These are phyloP conservation scores for Fusarium ramigenum DNA, from an alignment of 2,329 filamentous ascomycete species.

Conservation along the genomic window DNA sequence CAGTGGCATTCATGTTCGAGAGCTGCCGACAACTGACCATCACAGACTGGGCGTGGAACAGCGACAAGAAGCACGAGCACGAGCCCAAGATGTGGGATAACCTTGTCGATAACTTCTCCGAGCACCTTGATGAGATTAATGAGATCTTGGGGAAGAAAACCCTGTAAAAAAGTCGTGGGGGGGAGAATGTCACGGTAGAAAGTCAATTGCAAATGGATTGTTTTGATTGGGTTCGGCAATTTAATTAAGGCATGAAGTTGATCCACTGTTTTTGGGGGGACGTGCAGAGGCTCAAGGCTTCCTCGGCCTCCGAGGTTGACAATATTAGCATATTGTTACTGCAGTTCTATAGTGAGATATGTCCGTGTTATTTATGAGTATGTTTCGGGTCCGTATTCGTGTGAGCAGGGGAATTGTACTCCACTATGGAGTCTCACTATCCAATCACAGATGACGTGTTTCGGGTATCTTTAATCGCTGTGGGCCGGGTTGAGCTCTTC, in stretches of 20 bases:
- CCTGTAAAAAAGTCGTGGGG: not conserved
- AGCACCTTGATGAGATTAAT: constrained; percentile 33
- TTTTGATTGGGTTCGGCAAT: not conserved
- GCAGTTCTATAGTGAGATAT: accelerated
- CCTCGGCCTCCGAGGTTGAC: not conserved
- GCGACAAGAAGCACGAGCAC: constrained; percentile 40
- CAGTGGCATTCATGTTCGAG: constrained; percentile 41
- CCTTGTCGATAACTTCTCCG: constrained; percentile 38
- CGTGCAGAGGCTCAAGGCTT: not conserved
- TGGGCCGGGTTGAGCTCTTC: constrained; percentile 31
- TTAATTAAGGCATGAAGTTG: not conserved
- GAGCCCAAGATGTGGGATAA: constrained; percentile 43
- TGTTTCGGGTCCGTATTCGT: constrained; percentile 22
- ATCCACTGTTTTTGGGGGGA: not conserved
- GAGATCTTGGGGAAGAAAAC: constrained; percentile 19
- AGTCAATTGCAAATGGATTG: not conserved
- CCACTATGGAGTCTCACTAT: accelerated
- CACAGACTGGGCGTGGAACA: constrained; percentile 40
- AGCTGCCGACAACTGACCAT: constrained; percentile 39
- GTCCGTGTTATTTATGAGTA: accelerated
- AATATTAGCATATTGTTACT: not conserved
- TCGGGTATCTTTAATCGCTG: not conserved
- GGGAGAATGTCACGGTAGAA: not conserved
- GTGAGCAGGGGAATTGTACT: not conserved
- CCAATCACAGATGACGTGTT: not conserved